Percentiles rank a stretch among this genome's conserved stretches.
Evolutionary conservation across 164 flowering plant genomes (phyloP).

Genomic region (Umbellularia californica): DNA sequence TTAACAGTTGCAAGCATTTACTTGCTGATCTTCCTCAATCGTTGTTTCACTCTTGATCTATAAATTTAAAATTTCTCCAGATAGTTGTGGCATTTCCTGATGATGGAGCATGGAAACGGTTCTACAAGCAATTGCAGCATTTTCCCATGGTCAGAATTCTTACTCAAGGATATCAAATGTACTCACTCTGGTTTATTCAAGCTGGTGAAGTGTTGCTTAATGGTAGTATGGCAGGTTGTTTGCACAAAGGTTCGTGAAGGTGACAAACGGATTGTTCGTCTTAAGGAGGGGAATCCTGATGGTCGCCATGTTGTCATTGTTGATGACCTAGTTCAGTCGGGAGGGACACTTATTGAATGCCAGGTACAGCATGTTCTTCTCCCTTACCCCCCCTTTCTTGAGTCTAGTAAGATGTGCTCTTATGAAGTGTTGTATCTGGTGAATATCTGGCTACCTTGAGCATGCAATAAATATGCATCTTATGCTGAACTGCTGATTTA

Average conservation of each 20-base stretch:
- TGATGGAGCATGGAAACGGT: conserved; percentile 99
- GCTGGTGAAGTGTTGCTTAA: neutral
- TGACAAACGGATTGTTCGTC: conserved; percentile 84
- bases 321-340: conserved; percentile 97
- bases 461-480: too few relatives aligned
- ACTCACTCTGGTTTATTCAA: neutral
- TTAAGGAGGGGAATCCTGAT: conserved; percentile 87
- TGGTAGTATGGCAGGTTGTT: conserved; percentile 50
- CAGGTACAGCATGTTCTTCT: conserved; percentile 43
- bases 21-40: neutral
- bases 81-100: conserved; percentile 90
- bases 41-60: neutral
- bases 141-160: conserved; percentile 58
- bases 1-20: too few relatives aligned
- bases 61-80: conserved; percentile 28
- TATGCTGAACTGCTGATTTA: too few relatives aligned
- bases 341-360: conserved; percentile 95
- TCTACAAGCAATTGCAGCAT: conserved; percentile 83
- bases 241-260: conserved; percentile 96
- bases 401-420: neutral
- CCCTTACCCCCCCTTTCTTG: neutral
- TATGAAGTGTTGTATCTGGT: too few relatives aligned
- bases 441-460: too few relatives aligned
- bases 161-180: neutral
- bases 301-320: conserved; percentile 95